Evolutionary conservation across 1,139 yeast genomes (phyloP), one percentile per base, ranked within the genome.

Genomic region (Hanseniaspora uvarum): DNA sequence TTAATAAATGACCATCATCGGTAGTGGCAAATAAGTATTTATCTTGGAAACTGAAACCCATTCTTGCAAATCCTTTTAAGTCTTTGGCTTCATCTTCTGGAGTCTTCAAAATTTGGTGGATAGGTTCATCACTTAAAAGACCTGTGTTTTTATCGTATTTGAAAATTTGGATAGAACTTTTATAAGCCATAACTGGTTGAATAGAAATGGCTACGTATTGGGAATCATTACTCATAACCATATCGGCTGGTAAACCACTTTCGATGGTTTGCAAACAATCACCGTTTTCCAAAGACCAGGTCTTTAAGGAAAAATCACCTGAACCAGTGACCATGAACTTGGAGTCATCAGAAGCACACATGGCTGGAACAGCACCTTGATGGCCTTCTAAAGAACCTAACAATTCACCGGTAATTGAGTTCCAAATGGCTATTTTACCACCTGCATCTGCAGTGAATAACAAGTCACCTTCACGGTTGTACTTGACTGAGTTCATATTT

Each of bases 281-380:
- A 52, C 98, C 99, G 55, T 81, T 83, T 64, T 77, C 74, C 28
- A 86, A 85, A 60, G 77, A 77, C 97, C 97, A 92, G 59, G 92
- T 76, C 63, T 85, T 85, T 62, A 86, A 80, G 54, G 86, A 76
- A 69, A 84, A 80, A 68, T 92, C 99, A 56, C 96, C 95, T 60
- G 94, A 81, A 40, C 96, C 97, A 5, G 98, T 89, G 56, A 83
- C 81, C 62, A 87, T 81, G 59, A 79, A 77, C 44, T 76, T 74
- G 24, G 94, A 71, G 65, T 76, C 75, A 48, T 77, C 73, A 68
- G 86, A 94, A 54, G 88, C 84, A 66, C 92, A 97, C 59, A 92
- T 83, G 40, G 96, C 83, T 94, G 95, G 88, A 65, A 92, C 83
- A 58, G 96, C 86, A 81, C 98, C 98, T 59, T 77, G 77, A 69